Percentiles rank a stretch among this genome's conserved stretches.
phyloP scores from a whole-genome alignment of 345 rosid genomes.

The Cardamine occulta region DNA sequence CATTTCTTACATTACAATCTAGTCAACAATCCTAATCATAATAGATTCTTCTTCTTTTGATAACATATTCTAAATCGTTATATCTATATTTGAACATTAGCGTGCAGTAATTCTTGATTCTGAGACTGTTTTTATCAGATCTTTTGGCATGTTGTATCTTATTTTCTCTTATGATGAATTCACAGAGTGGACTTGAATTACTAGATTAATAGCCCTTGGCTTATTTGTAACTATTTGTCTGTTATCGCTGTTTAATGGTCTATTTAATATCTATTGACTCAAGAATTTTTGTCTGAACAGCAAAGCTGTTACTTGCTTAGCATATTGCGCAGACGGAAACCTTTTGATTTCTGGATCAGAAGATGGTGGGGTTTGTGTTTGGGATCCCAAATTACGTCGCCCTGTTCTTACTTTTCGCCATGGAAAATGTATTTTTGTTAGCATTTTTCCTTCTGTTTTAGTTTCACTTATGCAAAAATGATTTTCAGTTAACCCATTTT shows the following conservation, averaged over 20 bases:
- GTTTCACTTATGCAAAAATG: neutral
- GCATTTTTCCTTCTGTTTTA: constrained; percentile 6
- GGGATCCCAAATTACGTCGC: constrained; percentile 56
- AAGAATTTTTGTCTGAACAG: constrained; percentile 47
- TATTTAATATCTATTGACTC: constrained; percentile 11
- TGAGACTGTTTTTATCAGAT: neutral
- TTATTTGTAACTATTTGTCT: neutral
- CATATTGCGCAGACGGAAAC: constrained; percentile 59
- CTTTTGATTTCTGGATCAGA: constrained; percentile 77
- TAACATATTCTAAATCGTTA: constrained; percentile 11
- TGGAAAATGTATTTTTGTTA: constrained; percentile 61
- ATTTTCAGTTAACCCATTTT: neutral
- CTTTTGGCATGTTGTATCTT: constrained; percentile 13
- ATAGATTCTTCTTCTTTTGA: neutral
- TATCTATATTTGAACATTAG: neutral
- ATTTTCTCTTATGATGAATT: neutral
- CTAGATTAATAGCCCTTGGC: neutral
- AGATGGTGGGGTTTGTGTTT: constrained; percentile 76
- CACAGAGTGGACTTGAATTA: neutral
- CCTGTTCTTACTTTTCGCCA: constrained; percentile 60
- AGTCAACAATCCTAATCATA: neutral
- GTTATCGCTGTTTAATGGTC: neutral
- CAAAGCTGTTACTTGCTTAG: constrained; percentile 73
- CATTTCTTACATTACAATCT: neutral
- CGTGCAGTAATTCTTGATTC: neutral